Evolutionary conservation across 257 asterid genomes (phyloP).

Genomic region (Solanum pinnatisectum): DNA sequence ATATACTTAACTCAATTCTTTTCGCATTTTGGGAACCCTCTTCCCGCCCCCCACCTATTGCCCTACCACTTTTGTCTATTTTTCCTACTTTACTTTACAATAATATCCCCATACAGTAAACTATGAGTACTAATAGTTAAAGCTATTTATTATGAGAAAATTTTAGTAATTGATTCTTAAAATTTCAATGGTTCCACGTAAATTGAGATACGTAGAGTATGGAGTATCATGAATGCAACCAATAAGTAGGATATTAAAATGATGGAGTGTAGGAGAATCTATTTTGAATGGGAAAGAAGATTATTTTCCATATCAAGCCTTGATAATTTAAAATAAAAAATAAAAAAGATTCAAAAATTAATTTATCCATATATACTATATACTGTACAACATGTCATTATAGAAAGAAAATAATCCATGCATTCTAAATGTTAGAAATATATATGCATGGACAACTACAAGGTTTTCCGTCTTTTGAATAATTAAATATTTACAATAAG

Average conservation of each 20-base stretch:
- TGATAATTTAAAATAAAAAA: too few relatives aligned
- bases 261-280: too few relatives aligned
- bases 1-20: too few relatives aligned
- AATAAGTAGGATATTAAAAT: too few relatives aligned
- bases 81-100: background rate
- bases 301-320: background rate
- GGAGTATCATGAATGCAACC: background rate
- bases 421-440: background rate
- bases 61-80: background rate
- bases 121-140: too few relatives aligned
- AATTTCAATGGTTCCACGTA: too few relatives aligned
- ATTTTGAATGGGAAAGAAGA: too few relatives aligned
- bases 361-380: background rate
- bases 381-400: background rate
- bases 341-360: too few relatives aligned
- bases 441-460: background rate
- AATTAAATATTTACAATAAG: background rate
- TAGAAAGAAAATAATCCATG: background rate
- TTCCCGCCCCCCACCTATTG: too few relatives aligned
- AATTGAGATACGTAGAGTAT: background rate
- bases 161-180: too few relatives aligned
- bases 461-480: background rate
- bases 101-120: too few relatives aligned
- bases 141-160: too few relatives aligned
- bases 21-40: background rate